These are phyloP conservation scores for Tieghemiomyces parasiticus DNA, from an alignment of 192 early-diverging fungal species.

Conservation along the genomic window DNA sequence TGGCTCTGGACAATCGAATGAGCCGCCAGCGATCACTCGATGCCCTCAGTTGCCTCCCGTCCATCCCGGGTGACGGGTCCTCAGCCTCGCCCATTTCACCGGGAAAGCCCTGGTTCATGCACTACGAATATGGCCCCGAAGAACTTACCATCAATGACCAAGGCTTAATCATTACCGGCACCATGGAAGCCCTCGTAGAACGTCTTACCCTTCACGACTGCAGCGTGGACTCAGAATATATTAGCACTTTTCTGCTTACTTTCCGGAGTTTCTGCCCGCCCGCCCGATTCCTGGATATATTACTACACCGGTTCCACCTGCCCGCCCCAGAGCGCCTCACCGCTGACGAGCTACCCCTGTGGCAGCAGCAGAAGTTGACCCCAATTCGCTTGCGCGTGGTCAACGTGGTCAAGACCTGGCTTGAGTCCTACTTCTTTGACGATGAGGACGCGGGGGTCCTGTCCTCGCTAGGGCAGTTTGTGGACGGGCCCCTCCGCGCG, in stretches of 20 bases:
- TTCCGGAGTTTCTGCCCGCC: conserved; percentile 74
- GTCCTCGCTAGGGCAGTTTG: conserved; percentile 18
- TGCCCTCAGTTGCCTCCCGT: background rate
- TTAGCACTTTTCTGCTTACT: conserved; percentile 61
- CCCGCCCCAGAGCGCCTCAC: conserved; percentile 32
- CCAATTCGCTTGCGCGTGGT: conserved; percentile 61
- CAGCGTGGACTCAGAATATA: conserved; percentile 42
- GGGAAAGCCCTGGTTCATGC: conserved; percentile 30
- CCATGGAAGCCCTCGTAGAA: conserved; percentile 51
- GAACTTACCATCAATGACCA: conserved; percentile 50
- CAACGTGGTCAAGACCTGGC: conserved; percentile 68
- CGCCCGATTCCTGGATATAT: conserved; percentile 37
- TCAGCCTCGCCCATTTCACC: background rate
- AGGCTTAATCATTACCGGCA: conserved; percentile 56
- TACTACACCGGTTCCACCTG: conserved; percentile 53
- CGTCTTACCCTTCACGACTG: conserved; percentile 52
- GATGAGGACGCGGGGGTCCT: conserved; percentile 26
- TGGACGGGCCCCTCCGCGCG: background rate
- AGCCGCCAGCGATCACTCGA: conserved; percentile 8
- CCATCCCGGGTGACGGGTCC: no score
- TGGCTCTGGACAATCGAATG: background rate
- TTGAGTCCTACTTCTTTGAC: conserved; percentile 52
- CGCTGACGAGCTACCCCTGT: conserved; percentile 33
- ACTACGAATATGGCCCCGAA: conserved; percentile 33
- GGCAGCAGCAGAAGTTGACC: conserved; percentile 40